Evolutionary conservation across 306 rosid species (phyloP).

Genomic region (Fragaria vesca): DNA sequence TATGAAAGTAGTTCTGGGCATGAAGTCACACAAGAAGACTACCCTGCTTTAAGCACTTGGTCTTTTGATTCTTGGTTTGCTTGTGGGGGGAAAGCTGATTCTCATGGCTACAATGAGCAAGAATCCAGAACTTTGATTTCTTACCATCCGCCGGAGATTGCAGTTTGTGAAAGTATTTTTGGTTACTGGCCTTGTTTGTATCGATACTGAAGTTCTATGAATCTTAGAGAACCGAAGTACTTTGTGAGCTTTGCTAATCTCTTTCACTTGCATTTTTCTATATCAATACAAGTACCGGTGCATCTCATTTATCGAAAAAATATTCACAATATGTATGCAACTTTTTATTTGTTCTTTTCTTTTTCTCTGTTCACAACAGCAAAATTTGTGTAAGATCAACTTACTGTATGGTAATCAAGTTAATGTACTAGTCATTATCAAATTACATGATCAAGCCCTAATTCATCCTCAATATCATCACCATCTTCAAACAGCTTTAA

Average conservation of each 20-base stretch:
- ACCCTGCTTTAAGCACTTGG: slow-evolving; percentile 23
- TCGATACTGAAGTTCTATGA: not conserved
- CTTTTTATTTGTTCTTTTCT: not conserved
- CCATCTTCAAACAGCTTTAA: slow-evolving; percentile 71
- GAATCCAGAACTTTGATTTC: slow-evolving; percentile 13
- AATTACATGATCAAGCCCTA: slow-evolving; percentile 51
- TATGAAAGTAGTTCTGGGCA: not conserved
- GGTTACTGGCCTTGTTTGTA: slow-evolving; percentile 46
- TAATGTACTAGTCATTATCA: slow-evolving; percentile 24
- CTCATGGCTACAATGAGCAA: slow-evolving; percentile 1
- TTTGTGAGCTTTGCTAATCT: not conserved
- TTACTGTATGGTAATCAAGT: slow-evolving; percentile 27
- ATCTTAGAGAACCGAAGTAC: not conserved
- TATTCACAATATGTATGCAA: not conserved
- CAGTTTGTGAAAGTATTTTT: slow-evolving; percentile 24
- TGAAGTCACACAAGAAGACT: slow-evolving; percentile 14
- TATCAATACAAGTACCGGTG: not conserved
- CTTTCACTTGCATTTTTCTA: not conserved
- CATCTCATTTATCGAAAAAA: not conserved
- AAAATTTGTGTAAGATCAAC: slow-evolving; percentile 38
- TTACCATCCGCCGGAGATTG: slow-evolving; percentile 14
- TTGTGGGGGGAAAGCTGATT: slow-evolving; percentile 10
- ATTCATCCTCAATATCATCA: slow-evolving; percentile 67
- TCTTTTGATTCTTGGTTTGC: slow-evolving; percentile 24
- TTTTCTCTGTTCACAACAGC: slow-evolving; percentile 18